These are phyloP conservation scores for Mangifera indica DNA, from an alignment of 345 rosid genomes.

Conservation along the genomic window DNA sequence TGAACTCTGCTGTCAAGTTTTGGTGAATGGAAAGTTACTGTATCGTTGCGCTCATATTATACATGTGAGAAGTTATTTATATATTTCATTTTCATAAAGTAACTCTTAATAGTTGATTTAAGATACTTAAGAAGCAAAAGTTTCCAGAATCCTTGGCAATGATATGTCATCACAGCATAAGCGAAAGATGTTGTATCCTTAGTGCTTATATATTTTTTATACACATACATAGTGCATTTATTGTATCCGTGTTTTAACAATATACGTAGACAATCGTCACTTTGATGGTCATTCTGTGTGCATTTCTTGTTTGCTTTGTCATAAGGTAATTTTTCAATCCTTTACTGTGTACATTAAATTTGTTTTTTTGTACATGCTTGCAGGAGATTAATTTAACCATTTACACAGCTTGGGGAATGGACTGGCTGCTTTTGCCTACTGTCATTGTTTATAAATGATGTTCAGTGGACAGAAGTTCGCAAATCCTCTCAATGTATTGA, in stretches of 20 bases:
- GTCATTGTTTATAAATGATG: slow-evolving; percentile 70
- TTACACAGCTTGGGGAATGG: slow-evolving; percentile 65
- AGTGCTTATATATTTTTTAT: neutral
- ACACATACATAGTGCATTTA: no score
- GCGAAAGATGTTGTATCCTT: neutral
- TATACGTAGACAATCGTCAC: no score
- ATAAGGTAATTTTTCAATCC: neutral
- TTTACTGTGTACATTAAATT: neutral
- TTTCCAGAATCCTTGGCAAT: neutral
- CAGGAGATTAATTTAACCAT: slow-evolving; percentile 20
- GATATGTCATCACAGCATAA: neutral
- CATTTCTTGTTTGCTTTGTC: neutral
- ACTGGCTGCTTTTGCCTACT: slow-evolving; percentile 60
- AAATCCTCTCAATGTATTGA: slow-evolving; percentile 59
- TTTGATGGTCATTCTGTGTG: neutral
- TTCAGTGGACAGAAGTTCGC: slow-evolving; percentile 63
- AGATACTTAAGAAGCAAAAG: neutral
- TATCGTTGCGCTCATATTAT: neutral
- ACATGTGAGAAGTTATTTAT: neutral
- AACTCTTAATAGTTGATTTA: neutral
- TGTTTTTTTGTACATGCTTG: slow-evolving; percentile 10
- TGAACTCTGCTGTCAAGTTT: neutral
- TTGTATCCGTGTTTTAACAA: neutral
- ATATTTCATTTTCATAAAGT: no score
- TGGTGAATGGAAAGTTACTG: slow-evolving; percentile 6